Evolutionary conservation across 805 yeast species (phyloP), one percentile per base, ranked within the genome.

Genomic region (Alloascoidea africana): DNA sequence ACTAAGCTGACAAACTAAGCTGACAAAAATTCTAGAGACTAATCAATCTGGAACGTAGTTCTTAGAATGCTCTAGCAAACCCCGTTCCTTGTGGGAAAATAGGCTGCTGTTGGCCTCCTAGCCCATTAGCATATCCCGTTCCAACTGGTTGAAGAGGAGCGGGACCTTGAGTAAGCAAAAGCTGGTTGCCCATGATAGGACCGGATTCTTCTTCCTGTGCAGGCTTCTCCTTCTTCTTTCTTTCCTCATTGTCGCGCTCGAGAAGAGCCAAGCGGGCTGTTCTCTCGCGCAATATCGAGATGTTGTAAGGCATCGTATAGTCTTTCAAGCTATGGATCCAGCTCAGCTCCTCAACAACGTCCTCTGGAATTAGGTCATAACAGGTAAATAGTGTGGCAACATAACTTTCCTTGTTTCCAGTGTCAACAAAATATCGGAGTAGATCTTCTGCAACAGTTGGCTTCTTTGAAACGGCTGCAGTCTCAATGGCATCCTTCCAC

Each of bases 361-460:
- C 98, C 46, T 73, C 75, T 38, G 73, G 73, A 46, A 91, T 66
- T 52, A 78, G 64, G 38, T 79, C 82, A 58, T 91, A 91, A 51
- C 93, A 83, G 4, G 84, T 65, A 62, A 79, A 91, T 52, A 91
- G 68, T 43, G 87, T 72, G 4, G 95, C 96, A 50, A 86, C 80
- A 54, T 85, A 82, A 51, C 95, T 83, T 65, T 91, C 98, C 59
- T 79, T 85, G 63, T 91, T 91, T 48, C 95, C 97, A 32, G 94
- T 84, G 50, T 89, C 96, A 42, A 91, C 96, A 58, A 91, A 91
- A 63, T 89, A 91, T 38, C 79, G 70, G 56, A 91, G 64, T 45
- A 84, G 65, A 42, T 91, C 97, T 56, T 84, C 89, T 27, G 94
- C 87, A 52, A 89, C 79, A 55, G 82, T 86, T 6, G 72, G 52